Percentiles rank a stretch among this genome's conserved stretches.
phyloP scores from a whole-genome alignment of 371 early-diverging fungal genomes.

The Blastocladiella emersonii region DNA sequence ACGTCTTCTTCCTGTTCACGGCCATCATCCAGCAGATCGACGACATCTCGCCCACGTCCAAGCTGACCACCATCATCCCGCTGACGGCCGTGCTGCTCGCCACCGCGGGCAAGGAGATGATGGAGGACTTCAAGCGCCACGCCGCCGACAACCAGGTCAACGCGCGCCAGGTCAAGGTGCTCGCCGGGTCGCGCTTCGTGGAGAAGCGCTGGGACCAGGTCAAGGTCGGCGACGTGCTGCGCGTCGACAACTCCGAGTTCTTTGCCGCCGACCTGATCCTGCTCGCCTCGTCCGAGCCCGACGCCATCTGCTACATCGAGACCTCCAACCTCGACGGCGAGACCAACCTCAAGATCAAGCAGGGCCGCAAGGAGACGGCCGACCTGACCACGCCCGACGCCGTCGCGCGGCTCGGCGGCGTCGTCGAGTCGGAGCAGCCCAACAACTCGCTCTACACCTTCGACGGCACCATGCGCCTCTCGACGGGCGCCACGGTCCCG shows the following conservation, averaged over 20 bases:
- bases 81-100: slow-evolving; percentile 75
- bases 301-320: slow-evolving; percentile 84
- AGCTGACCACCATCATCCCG: slow-evolving; percentile 81
- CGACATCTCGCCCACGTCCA: slow-evolving; percentile 66
- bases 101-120: slow-evolving; percentile 89
- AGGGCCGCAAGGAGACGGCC: slow-evolving; percentile 60
- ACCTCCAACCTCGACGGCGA: slow-evolving; percentile 95
- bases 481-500: slow-evolving; percentile 42
- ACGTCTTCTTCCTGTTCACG: slow-evolving; percentile 88
- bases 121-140: slow-evolving; percentile 90
- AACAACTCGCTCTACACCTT: slow-evolving; percentile 79
- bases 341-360: slow-evolving; percentile 85
- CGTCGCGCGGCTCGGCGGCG: slow-evolving; percentile 32
- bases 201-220: slow-evolving; percentile 59
- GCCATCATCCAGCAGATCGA: slow-evolving; percentile 79
- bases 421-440: slow-evolving; percentile 62
- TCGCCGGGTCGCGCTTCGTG: slow-evolving; percentile 45
- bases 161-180: slow-evolving; percentile 47
- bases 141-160: slow-evolving; percentile 63
- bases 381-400: slow-evolving; percentile 41
- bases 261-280: slow-evolving; percentile 87
- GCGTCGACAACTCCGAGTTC: slow-evolving; percentile 68
- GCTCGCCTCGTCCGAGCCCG: slow-evolving; percentile 71
- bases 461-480: slow-evolving; percentile 52
- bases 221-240: slow-evolving; percentile 80